Percentiles rank a stretch among this genome's conserved stretches.
phyloP scores from a whole-genome alignment of 176 grass and related monocot species.

The Aechmea fasciata region DNA sequence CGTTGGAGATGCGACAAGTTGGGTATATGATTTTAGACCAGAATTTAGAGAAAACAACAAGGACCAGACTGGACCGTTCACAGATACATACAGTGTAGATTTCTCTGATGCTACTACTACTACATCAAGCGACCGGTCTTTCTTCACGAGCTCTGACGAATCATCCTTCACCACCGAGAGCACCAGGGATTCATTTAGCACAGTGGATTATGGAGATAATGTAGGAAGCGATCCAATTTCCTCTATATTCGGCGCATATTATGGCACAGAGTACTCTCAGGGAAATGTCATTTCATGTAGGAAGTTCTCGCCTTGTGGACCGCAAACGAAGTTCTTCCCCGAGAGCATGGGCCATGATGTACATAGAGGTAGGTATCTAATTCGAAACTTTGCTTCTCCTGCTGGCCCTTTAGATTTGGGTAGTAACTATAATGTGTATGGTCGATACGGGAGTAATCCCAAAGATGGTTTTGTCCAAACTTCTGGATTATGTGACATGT shows the following conservation, averaged over 20 bases:
- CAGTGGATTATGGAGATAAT: conserved; percentile 65
- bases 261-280: conserved; percentile 44
- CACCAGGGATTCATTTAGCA: conserved; percentile 95
- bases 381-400: conserved; percentile 28
- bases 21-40: conserved; percentile 53
- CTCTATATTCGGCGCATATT: conserved; percentile 73
- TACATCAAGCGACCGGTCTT: conserved; percentile 81
- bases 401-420: conserved; percentile 50
- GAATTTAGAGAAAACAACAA: conserved; percentile 27
- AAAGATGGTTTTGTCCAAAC: conserved; percentile 79
- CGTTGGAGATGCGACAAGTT: conserved; percentile 30
- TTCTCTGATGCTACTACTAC: conserved; percentile 85
- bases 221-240: conserved; percentile 52
- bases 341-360: conserved; percentile 36
- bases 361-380: no score
- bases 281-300: conserved; percentile 38
- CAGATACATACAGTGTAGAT: conserved; percentile 46
- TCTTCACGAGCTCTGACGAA: conserved; percentile 96
- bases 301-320: conserved; percentile 44
- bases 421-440: conserved; percentile 25
- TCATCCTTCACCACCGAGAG: conserved; percentile 98
- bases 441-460: conserved; percentile 23
- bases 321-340: conserved; percentile 64
- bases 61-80: conserved; percentile 47
- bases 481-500: conserved; percentile 85